Base-by-base conservation (phyloP, 108 stramenopile genomes). In the Parmales sp. region DNA sequence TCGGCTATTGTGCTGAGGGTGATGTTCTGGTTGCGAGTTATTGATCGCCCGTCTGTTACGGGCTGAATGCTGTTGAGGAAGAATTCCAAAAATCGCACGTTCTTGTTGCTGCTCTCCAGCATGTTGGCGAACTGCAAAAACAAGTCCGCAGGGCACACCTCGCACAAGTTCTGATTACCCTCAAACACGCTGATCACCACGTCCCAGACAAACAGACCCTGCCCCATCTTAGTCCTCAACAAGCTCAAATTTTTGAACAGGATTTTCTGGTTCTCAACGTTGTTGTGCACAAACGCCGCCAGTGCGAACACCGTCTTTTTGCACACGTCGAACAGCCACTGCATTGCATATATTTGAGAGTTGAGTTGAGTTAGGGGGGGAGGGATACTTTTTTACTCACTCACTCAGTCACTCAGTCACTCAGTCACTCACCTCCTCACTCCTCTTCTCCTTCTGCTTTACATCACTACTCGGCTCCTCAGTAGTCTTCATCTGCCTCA, bases 261-360 rank as follows among this genome's bases (percentile, higher is more conserved):
- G 2, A 60, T 60, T 6, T 28, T 34, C 54, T 60, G 54, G 26
- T 60, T 60, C 8, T 60, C 54, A 5, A 34, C 26, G 26, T 60
- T 60, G 31, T 60, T 60, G 3, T 34, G 11, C 31, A 60, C 54
- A 34, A 60, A 60, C 9, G 54, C 54, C 31, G 29, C 36, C 26
- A 60, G 28, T 1, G 54, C 36, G 28, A 60, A 60, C 9, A 60
- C 54, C 4, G 36, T 34, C 20, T 34, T 11, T 16, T 60, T 60
- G 31, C 54, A 60, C 29, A 60, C 54, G 54, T 29, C 13, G 54
- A 34, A 60, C n/a, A 60, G 31, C 54, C 54, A 60, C 3, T 48
- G n/a, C n/a, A n/a, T n/a, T n/a, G n/a, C n/a, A n/a, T n/a, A n/a
- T n/a, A n/a, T n/a, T n/a, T n/a, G n/a, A n/a, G n/a, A n/a, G n/a